Base-by-base conservation (phyloP, 345 rosid species). In the Lepidium aucheri region DNA sequence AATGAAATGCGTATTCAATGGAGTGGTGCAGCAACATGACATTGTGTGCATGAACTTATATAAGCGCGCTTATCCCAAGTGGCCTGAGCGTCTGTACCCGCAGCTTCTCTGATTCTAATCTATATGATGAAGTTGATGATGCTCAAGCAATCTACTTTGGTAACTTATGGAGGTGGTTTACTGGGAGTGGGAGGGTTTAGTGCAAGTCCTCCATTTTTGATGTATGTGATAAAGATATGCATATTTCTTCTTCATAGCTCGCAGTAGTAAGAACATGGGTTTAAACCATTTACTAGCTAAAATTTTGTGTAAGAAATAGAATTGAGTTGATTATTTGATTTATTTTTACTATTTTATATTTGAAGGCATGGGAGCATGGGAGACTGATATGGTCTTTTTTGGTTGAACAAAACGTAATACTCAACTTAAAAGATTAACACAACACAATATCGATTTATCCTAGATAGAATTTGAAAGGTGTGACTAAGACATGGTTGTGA, bases 21-120 rank as follows among this genome's bases (percentile, higher is more conserved):
- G 99, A 8, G 80, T 81, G 56, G 84, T 88, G 60, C 97, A 90
- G 84, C 99, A 94, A 74, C 77, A 80, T 39, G 96, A 94, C 75
- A 78, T 95, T 0, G 92, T 88, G 39, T 94, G 97, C 78, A 82
- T 88, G 95, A 84, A 89, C 81, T 75, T 94, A 56, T 94, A 73
- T 80, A 90, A 90, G 81, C 96, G 96, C 0, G 89, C 84, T 16
- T 90, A 85, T 80, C 95, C 97, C 45, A 90, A 88, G 80, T 90
- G 96, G 99, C 92, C 92, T 5, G 90, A 84, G 53, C 78, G 70
- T 65, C 49, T 73, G 54, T 93, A 86, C 83, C 94, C 95, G 7
- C 65, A 67, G 39, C 42, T 73, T 52, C 28, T 60, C 8, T 73
- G 62, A 67, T 22, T 70, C 40, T 10, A 28, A 7, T 18, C 22